These are phyloP conservation scores for Russula emetica DNA, from an alignment of 768 basidiomycete genomes.

Conservation along the genomic window DNA sequence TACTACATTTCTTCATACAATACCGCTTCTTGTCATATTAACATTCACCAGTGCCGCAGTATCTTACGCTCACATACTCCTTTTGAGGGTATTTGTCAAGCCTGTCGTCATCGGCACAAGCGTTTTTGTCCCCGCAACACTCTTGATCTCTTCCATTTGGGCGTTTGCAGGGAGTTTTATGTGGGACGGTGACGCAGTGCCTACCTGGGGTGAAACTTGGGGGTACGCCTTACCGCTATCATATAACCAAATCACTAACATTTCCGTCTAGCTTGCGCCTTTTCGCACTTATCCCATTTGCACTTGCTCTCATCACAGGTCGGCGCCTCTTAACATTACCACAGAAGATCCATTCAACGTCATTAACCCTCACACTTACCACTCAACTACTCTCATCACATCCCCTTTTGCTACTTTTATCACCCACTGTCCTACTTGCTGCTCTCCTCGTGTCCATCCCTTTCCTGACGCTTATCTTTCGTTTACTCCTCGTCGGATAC, in stretches of 20 bases:
- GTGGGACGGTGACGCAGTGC: constrained; percentile 49
- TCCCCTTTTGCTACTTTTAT: constrained; percentile 71
- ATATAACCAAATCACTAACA: background rate
- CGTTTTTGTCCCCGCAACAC: constrained; percentile 67
- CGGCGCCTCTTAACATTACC: constrained; percentile 70
- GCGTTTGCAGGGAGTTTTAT: constrained; percentile 78
- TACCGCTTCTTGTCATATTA: constrained; percentile 70
- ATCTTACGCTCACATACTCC: constrained; percentile 69
- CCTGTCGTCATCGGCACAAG: constrained; percentile 79
- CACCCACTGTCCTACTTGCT: constrained; percentile 64
- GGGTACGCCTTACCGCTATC: constrained; percentile 49
- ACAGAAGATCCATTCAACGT: constrained; percentile 62
- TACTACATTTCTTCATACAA: constrained; percentile 68
- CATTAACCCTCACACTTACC: constrained; percentile 52
- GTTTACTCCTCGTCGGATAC: constrained; percentile 70
- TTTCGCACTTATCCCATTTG: constrained; percentile 71
- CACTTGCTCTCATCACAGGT: constrained; percentile 64
- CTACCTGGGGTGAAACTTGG: constrained; percentile 78
- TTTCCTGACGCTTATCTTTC: constrained; percentile 72
- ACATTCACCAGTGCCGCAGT: constrained; percentile 64
- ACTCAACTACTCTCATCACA: constrained; percentile 66
- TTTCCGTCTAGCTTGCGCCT: constrained; percentile 55
- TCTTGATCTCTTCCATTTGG: constrained; percentile 73
- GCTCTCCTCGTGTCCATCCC: constrained; percentile 71
- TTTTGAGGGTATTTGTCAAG: constrained; percentile 75